phyloP scores from a whole-genome alignment of 2,329 filamentous ascomycete species.

The Myotisia sp. region DNA sequence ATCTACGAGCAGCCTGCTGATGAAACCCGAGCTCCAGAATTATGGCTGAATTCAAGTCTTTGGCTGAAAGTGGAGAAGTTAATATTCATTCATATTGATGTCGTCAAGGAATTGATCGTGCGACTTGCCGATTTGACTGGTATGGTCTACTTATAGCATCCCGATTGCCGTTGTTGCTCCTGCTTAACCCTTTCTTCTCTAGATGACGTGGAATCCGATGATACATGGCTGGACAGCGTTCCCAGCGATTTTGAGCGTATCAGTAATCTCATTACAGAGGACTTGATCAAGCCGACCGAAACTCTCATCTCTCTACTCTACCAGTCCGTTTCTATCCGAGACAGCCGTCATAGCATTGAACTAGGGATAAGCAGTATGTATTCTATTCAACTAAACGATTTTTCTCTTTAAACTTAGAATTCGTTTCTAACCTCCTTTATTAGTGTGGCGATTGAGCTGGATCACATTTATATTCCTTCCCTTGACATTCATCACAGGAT shows the following conservation, averaged over 20 bases:
- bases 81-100: conserved; percentile 36
- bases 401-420: no score
- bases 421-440: conserved; percentile 1
- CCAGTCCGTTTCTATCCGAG: conserved; percentile 39
- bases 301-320: conserved; percentile 40
- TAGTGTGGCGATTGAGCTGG: conserved; percentile 24
- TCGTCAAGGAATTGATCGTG: conserved; percentile 33
- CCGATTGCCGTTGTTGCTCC: no score
- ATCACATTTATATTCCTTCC: conserved; percentile 31
- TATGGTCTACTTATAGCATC: conserved; percentile 12
- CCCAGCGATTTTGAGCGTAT: conserved; percentile 33
- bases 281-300: conserved; percentile 37
- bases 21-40: conserved; percentile 37
- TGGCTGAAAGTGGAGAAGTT: conserved; percentile 42
- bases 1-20: conserved; percentile 42
- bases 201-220: conserved; percentile 18
- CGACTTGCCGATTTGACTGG: conserved; percentile 30
- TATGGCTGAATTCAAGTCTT: conserved; percentile 37
- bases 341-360: conserved; percentile 36
- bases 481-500: conserved; percentile 36
- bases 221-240: conserved; percentile 28
- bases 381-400: no score
- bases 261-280: conserved; percentile 35
- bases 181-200: conserved; percentile 6
- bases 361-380: conserved; percentile 38